Base-by-base conservation (phyloP, 176 grass and related monocot species). In the Triticum timopheevii region DNA sequence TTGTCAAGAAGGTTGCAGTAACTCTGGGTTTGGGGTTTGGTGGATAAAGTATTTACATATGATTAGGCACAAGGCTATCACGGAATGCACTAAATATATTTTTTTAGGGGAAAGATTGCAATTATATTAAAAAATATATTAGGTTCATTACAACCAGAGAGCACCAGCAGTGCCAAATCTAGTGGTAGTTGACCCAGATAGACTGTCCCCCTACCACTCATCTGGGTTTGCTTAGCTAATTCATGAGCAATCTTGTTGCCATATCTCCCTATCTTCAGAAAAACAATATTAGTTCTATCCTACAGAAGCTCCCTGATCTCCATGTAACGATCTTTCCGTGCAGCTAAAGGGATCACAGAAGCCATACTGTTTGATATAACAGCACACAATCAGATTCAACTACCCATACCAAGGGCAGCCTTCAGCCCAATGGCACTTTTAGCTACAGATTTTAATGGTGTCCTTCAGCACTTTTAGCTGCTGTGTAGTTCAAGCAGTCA, bases 391-490 rank as follows among this genome's bases (percentile, higher is more conserved):
- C 49, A 52, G 49, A 52, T 52, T 52, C 15, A 52, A 52, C 15
- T 52, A 52, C 16, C 49, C 49, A 52, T 52, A 52, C 49, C 49
- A 52, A 52, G 15, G 49, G 49, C 49, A 52, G 49, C 49, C 49
- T 52, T 52, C 49, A 52, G 49, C 15, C 15, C 49, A 52, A 52
- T 52, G 49, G 49, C 49, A 52, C 49, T 52, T 50, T 16, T 50
- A 50, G 47, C 47, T 17, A 16, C 13, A 52, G 13, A 47, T 47
- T 84, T 84, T 39, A 54, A 63, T 10, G 7, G n/a, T 50, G 38
- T 68, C 77, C 17, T 76, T 91, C 11, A 61, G 76, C 54, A 61
- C 68, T 80, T 85, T 13, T 13, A 76, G 61, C 31, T 76, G 61
- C 44, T 69, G 30, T 66, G 74, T 33, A 80, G n/a, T 87, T 75